Evolutionary conservation across 2,329 filamentous ascomycete species (phyloP).

Genomic region (Metarhizium robertsii): DNA sequence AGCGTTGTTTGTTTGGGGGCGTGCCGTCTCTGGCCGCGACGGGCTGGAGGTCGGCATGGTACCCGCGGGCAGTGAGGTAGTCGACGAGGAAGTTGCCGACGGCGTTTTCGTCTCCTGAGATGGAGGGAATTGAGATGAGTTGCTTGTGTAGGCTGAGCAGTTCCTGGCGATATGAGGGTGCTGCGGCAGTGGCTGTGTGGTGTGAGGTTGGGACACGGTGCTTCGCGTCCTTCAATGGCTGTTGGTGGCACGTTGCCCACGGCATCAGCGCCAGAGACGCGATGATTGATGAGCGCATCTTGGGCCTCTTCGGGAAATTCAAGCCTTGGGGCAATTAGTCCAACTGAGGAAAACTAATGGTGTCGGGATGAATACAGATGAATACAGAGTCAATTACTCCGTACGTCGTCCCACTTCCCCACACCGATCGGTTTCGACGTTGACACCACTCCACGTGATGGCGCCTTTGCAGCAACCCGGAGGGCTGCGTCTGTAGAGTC

Average conservation of each 20-base stretch:
- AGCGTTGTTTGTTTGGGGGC: constrained; percentile 27
- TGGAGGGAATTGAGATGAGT: constrained; percentile 65
- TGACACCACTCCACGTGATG: background rate
- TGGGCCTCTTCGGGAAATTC: background rate
- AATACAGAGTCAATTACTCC: too few species aligned
- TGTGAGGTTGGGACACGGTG: background rate
- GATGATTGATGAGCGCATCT: constrained; percentile 5
- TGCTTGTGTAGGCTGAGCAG: constrained; percentile 66
- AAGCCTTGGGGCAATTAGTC: too few species aligned
- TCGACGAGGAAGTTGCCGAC: constrained; percentile 60
- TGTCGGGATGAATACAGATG: background rate
- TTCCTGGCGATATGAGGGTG: constrained; percentile 29
- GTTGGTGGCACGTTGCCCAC: constrained; percentile 7
- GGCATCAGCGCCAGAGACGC: constrained; percentile 5
- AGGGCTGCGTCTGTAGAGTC: too few species aligned
- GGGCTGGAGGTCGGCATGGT: constrained; percentile 32
- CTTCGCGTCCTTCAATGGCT: background rate
- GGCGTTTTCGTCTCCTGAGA: constrained; percentile 57
- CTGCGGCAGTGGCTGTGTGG: constrained; percentile 6
- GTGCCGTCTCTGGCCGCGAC: constrained; percentile 24
- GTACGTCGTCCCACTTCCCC: background rate
- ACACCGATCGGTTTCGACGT: background rate
- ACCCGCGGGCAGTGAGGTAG: constrained; percentile 47
- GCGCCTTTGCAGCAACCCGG: background rate
- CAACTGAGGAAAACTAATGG: background rate